Percentiles rank a stretch among this genome's conserved stretches.
phyloP scores from a whole-genome alignment of 306 rosid genomes.

The Lathyrus oleraceus region DNA sequence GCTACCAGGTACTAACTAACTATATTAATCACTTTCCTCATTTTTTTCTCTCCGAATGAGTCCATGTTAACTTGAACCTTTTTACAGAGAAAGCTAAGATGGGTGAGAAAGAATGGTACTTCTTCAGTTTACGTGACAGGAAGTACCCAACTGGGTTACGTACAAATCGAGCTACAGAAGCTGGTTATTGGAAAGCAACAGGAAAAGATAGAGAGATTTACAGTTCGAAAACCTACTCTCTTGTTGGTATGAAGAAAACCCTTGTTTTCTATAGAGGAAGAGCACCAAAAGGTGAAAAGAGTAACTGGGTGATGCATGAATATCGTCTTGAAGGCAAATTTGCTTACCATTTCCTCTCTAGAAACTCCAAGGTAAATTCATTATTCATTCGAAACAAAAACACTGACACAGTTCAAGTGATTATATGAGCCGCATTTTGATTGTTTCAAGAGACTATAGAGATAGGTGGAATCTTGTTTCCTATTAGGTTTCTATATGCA shows the following conservation, averaged over 20 bases:
- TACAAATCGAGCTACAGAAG: conserved; percentile 90
- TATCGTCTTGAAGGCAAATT: conserved; percentile 96
- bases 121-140: conserved; percentile 80
- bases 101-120: conserved; percentile 99
- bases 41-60: neutral
- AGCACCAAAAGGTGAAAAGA: conserved; percentile 92
- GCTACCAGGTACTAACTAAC: conserved; percentile 73
- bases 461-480: conserved; percentile 35
- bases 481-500: conserved; percentile 12
- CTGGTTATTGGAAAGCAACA: conserved; percentile 98
- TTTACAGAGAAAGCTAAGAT: conserved; percentile 79
- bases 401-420: neutral
- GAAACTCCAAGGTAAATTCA: conserved; percentile 55
- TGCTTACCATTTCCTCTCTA: conserved; percentile 82
- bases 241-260: conserved; percentile 98
- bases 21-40: neutral
- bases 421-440: conserved; percentile 26
- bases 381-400: no score
- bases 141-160: conserved; percentile 92
- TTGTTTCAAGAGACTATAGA: neutral
- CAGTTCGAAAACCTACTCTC: conserved; percentile 65
- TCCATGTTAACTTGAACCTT: no score
- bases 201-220: conserved; percentile 92
- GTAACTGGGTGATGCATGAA: conserved; percentile 99
- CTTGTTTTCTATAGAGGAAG: conserved; percentile 86